phyloP scores from a whole-genome alignment of 2,329 filamentous ascomycete species.

The Colletotrichum liaoningense region DNA sequence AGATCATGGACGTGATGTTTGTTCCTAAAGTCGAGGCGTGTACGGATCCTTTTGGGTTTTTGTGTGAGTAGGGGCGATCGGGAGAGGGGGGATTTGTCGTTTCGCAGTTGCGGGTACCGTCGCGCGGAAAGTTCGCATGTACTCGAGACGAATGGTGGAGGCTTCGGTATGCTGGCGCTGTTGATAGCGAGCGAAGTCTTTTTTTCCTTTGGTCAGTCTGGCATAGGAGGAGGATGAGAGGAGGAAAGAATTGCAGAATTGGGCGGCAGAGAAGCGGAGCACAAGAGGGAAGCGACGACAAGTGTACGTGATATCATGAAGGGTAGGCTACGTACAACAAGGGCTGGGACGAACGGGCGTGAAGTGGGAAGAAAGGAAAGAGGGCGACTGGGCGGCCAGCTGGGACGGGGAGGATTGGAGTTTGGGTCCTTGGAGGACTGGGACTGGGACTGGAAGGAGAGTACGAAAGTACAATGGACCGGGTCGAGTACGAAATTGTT shows the following conservation, averaged over 20 bases:
- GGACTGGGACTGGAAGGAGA: not conserved
- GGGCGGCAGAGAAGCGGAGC: constrained; percentile 20
- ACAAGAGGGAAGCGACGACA: constrained; percentile 18
- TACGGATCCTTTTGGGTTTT: constrained; percentile 5
- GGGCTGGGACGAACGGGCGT: constrained; percentile 35
- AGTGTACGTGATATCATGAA: constrained; percentile 32
- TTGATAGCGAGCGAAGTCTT: constrained; percentile 26
- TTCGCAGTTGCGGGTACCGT: constrained; percentile 36
- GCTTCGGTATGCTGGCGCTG: constrained; percentile 25
- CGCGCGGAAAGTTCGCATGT: constrained; percentile 32
- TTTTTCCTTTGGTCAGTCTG: constrained; percentile 2
- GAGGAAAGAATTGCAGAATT: not conserved
- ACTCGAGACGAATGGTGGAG: constrained; percentile 33
- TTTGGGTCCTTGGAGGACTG: not conserved
- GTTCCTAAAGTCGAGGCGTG: not conserved
- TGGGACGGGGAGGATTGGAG: constrained; percentile 29
- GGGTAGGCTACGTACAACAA: constrained; percentile 32
- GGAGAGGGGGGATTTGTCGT: constrained; percentile 22
- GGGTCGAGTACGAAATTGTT: constrained; percentile 34
- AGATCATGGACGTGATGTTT: constrained; percentile 14
- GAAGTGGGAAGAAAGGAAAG: constrained; percentile 20
- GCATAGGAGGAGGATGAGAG: not conserved
- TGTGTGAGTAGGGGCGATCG: constrained; percentile 7
- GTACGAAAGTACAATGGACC: constrained; percentile 5
- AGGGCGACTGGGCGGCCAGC: constrained; percentile 11